Percentiles rank a stretch among this genome's conserved stretches.
phyloP scores from a whole-genome alignment of 768 basidiomycete genomes.

The Lactarius deliciosus region DNA sequence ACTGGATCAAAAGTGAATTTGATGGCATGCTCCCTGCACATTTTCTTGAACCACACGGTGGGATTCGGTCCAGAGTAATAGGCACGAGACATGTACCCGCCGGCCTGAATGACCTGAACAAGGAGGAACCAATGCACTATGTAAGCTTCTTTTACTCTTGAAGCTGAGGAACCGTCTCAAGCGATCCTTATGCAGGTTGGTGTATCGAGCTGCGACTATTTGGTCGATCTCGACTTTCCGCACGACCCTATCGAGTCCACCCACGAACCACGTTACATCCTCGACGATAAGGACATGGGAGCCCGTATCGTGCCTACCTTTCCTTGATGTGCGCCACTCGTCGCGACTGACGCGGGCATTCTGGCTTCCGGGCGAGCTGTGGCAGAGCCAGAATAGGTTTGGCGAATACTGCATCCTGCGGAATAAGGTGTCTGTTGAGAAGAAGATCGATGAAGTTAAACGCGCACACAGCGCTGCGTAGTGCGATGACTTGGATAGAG shows the following conservation, averaged over 20 bases:
- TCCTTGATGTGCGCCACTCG: constrained; percentile 81
- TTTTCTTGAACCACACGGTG: constrained; percentile 51
- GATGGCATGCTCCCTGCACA: constrained; percentile 84
- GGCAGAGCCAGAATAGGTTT: constrained; percentile 70
- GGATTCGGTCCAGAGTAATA: constrained; percentile 52
- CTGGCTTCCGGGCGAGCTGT: constrained; percentile 72
- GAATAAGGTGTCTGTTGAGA: constrained; percentile 46
- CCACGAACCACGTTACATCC: constrained; percentile 79
- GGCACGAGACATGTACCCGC: constrained; percentile 61
- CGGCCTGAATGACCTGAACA: constrained; percentile 86
- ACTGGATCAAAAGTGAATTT: constrained; percentile 91
- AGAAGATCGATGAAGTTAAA: constrained; percentile 31
- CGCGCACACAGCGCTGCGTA: background rate
- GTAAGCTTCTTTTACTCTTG: constrained; percentile 48
- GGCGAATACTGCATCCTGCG: constrained; percentile 91
- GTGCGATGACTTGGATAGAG: background rate
- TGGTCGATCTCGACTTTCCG: constrained; percentile 90
- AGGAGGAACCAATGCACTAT: constrained; percentile 73
- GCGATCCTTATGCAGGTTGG: constrained; percentile 51
- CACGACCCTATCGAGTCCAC: constrained; percentile 51
- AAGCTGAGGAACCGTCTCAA: background rate
- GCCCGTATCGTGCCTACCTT: constrained; percentile 72
- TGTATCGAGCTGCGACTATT: constrained; percentile 75
- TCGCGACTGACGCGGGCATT: constrained; percentile 69
- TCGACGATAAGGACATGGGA: constrained; percentile 71